These are phyloP conservation scores for Lipomyces starkeyi DNA, from an alignment of 805 yeast species.

Conservation along the genomic window DNA sequence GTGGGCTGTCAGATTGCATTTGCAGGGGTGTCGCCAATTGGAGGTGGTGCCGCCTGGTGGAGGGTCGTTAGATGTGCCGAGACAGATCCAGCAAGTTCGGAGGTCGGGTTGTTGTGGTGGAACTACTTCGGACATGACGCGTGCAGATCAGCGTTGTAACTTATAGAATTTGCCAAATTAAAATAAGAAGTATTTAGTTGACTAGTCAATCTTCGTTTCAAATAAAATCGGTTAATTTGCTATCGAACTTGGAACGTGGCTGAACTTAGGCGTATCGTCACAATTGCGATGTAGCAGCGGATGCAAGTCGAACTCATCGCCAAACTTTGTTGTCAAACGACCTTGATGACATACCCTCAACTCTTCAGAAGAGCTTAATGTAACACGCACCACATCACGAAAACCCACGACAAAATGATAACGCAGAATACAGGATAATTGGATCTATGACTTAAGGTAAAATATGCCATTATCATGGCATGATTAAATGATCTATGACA, in stretches of 20 bases:
- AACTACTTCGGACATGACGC: slow-evolving; percentile 1
- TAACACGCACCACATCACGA: too few relatives aligned
- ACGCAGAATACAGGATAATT: neutral
- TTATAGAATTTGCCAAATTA: neutral
- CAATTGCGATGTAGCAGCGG: neutral
- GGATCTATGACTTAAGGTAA: neutral
- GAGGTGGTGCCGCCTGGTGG: slow-evolving; percentile 45
- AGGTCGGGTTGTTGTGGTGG: neutral
- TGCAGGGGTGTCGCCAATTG: slow-evolving; percentile 55
- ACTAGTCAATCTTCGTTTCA: neutral
- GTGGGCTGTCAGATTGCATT: slow-evolving; percentile 55
- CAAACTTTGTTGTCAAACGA: neutral
- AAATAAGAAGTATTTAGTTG: neutral
- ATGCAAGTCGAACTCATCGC: too few relatives aligned
- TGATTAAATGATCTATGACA: too few relatives aligned
- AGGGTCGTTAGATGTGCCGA: slow-evolving; percentile 46
- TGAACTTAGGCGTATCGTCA: neutral
- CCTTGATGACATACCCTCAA: too few relatives aligned
- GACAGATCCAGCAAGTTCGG: slow-evolving; percentile 50
- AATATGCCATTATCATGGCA: neutral
- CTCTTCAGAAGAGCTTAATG: too few relatives aligned
- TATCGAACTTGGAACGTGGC: neutral
- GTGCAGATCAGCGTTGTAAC: neutral
- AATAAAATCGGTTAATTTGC: neutral
- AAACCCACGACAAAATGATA: neutral